Percentiles rank a stretch among this genome's conserved stretches.
Evolutionary conservation across 345 rosid species (phyloP).

Genomic region (Syzygium grande): DNA sequence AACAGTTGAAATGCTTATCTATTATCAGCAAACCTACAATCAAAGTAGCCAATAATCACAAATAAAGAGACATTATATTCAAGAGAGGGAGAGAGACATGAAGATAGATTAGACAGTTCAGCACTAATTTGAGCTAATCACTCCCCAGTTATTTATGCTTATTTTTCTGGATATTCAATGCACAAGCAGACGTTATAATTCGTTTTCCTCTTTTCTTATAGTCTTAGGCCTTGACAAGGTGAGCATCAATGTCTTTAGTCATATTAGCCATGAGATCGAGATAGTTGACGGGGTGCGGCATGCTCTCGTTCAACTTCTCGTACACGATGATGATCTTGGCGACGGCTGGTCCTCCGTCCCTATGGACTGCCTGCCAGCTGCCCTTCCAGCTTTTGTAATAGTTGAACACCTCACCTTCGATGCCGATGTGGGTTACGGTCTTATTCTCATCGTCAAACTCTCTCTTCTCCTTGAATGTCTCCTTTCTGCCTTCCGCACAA

Average conservation of each 20-base stretch:
- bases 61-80: background rate
- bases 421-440: background rate
- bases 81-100: background rate
- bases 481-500: background rate
- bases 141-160: background rate
- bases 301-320: slow-evolving; percentile 12
- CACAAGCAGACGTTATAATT: background rate
- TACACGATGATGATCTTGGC: slow-evolving; percentile 2
- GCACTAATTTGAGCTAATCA: background rate
- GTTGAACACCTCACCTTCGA: background rate
- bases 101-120: background rate
- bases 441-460: background rate
- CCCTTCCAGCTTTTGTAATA: background rate
- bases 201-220: background rate
- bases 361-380: background rate
- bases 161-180: background rate
- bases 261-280: background rate
- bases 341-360: background rate
- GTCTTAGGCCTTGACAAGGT: background rate
- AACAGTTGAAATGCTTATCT: background rate
- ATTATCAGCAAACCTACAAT: background rate
- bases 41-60: background rate
- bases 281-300: slow-evolving; percentile 5
- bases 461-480: background rate
- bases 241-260: background rate